These are phyloP conservation scores for Dactylis glomerata DNA, from an alignment of 176 grass and related monocot species.

Conservation along the genomic window DNA sequence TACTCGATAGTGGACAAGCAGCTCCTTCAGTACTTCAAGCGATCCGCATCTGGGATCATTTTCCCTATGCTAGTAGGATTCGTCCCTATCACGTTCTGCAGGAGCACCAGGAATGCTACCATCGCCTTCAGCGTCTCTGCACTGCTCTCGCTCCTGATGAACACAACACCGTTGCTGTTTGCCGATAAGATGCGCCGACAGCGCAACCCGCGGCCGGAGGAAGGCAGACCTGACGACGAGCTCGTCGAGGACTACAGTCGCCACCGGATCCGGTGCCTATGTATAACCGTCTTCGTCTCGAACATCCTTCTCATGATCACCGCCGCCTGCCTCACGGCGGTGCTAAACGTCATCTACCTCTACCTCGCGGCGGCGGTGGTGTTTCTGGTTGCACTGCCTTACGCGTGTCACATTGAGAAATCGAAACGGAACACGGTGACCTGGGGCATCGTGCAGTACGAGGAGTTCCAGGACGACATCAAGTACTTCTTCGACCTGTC, in stretches of 20 bases:
- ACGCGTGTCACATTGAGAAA: not conserved
- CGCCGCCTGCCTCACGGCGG: not conserved
- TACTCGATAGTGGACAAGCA: not conserved
- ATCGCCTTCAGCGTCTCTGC: constrained; percentile 5
- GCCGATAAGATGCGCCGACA: not conserved
- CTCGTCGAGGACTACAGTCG: not conserved
- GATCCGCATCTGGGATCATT: constrained; percentile 2
- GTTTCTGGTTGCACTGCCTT: not conserved
- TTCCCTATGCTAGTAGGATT: constrained; percentile 11
- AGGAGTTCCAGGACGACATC: constrained; percentile 9
- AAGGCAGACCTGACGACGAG: not conserved
- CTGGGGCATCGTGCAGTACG: not conserved
- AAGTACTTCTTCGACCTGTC: constrained; percentile 3
- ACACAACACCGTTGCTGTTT: constrained; percentile 1
- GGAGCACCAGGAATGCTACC: constrained; percentile 8
- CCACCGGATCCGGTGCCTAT: not conserved
- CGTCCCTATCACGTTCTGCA: constrained; percentile 11
- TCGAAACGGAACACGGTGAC: not conserved
- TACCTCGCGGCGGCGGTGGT: not conserved
- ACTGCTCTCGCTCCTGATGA: constrained; percentile 1
- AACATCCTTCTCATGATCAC: not conserved
- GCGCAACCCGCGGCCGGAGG: not conserved
- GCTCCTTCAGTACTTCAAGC: constrained; percentile 11
- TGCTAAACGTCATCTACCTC: constrained; percentile 1
- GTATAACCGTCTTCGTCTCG: not conserved